Evolutionary conservation across 1,139 yeast species (phyloP), one percentile per base, ranked within the genome.

Genomic region (Keqinozyma sinolaborantium): DNA sequence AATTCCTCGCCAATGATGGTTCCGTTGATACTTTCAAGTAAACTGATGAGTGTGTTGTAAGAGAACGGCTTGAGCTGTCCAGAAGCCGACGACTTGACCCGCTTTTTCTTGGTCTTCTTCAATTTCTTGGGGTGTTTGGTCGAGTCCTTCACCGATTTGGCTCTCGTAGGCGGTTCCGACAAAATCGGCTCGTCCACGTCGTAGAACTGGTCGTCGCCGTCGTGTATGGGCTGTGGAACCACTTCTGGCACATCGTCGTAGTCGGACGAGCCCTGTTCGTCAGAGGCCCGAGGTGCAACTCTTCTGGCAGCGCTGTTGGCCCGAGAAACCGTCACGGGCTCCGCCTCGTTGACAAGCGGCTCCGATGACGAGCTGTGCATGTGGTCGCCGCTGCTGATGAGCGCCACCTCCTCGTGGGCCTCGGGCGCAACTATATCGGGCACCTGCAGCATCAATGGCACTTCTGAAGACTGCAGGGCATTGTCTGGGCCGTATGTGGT

Each of bases 1-100:
- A 88, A 83, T 44, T 85, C 94, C 46, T 80, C 77, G 3, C 82
- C 82, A 29, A 76, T 73, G 4, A 76, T 67, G 2, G 79, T 73
- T 5, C 82, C 82, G 47, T 79, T 81, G 32, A 82, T 77, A 33
- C 82, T 78, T 44, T 75, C 79, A 30, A 79, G 56, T 28, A 80
- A 57, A 32, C 73, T 72, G 7, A 79, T 73, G 30, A 79, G 58
- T 0, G 85, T 77, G 29, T 71, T 71, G 42, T 77, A 73, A 7
- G 79, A 73, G 41, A 79, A 77, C 4, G 83, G 79, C 36, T 65
- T 62, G 31, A 72, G 53, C 23, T 44, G 51, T 16, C 31, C 35
- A 7, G 37, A 18, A 11, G 38, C 24, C 15, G 43, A 44, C 3
- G 40, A 30, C 14, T 36, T 42, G 9, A 29, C 34, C 16, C 37